Conservation (phyloP, 1,284 basidiomycete genomes). For the Cutaneotrichosporon spelunceum region DNA sequence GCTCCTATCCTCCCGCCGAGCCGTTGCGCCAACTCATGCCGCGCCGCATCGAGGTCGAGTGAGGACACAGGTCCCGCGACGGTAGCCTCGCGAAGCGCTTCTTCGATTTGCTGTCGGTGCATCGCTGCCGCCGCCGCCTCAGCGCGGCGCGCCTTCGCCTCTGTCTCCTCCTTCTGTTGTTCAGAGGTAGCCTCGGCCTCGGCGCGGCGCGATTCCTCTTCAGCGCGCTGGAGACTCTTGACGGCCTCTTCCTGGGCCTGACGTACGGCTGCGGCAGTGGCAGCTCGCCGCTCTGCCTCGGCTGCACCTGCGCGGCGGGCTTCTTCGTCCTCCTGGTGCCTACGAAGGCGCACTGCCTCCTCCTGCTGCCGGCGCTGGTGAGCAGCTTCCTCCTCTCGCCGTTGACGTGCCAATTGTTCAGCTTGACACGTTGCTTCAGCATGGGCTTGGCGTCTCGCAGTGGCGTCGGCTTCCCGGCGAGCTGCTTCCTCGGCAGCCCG, state of each 20-base stretch:
- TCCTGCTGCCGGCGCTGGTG: background rate
- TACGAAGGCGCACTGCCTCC: background rate
- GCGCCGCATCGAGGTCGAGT: constrained; percentile 7
- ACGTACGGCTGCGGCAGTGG: background rate
- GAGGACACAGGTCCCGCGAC: background rate
- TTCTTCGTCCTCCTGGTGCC: background rate
- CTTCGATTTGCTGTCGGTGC: constrained; percentile 5
- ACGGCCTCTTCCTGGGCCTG: constrained; percentile 3
- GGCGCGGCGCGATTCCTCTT: background rate
- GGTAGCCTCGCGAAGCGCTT: constrained; percentile 4
- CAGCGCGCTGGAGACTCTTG: background rate
- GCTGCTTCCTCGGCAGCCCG: background rate
- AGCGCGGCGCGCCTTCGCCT: constrained; percentile 3
- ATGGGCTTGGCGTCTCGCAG: background rate
- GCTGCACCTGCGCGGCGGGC: background rate
- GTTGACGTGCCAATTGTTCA: background rate
- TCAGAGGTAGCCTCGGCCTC: background rate
- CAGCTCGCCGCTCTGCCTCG: background rate
- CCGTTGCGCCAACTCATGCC: background rate
- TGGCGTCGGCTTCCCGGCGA: background rate
- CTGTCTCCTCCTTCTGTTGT: background rate
- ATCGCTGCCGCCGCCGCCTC: constrained; percentile 2
- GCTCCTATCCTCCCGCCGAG: background rate
- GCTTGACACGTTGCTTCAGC: background rate
- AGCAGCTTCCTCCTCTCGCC: background rate